A percentile compares a stretch with the other conserved stretches of the same genome.
Conservation (phyloP, 495 filamentous ascomycete species). For the Glarea lozoyensis region DNA sequence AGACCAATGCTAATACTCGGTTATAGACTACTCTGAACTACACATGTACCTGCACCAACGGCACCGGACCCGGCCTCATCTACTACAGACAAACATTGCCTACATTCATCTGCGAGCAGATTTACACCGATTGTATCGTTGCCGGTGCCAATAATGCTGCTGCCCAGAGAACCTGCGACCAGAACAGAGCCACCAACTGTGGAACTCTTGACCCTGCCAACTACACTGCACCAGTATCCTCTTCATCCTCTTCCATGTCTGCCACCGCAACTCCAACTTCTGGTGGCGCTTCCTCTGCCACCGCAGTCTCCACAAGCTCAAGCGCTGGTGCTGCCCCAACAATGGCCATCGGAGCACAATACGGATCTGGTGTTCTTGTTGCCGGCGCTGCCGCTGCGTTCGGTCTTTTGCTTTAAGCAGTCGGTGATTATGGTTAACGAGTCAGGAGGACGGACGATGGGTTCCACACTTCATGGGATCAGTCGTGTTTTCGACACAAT, state of each 20-base stretch:
- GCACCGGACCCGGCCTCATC: constrained; percentile 26
- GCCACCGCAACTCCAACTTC: constrained; percentile 17
- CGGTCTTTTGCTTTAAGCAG: constrained; percentile 21
- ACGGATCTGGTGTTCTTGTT: constrained; percentile 28
- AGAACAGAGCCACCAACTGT: constrained; percentile 24
- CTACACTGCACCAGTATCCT: constrained; percentile 23
- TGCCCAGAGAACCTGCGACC: constrained; percentile 27
- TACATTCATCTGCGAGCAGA: constrained; percentile 30
- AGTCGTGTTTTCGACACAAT: neutral
- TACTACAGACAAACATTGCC: constrained; percentile 27
- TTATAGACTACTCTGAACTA: constrained; percentile 23
- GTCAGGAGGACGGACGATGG: neutral
- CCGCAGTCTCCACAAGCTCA: constrained; percentile 10
- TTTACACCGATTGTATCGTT: constrained; percentile 25
- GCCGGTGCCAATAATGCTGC: constrained; percentile 22
- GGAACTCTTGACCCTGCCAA: constrained; percentile 26
- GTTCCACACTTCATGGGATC: neutral
- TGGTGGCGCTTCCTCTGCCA: constrained; percentile 14
- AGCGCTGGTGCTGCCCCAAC: constrained; percentile 26
- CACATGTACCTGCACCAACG: constrained; percentile 26
- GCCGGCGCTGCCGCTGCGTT: constrained; percentile 29
- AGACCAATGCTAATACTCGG: constrained; percentile 5
- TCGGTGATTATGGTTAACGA: neutral
- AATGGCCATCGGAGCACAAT: constrained; percentile 18
- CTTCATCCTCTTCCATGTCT: constrained; percentile 16